Percentiles rank a stretch among this genome's conserved stretches.
Evolutionary conservation across 352 stramenopile genomes (phyloP).

Genomic region (Aphanomyces invadans): DNA sequence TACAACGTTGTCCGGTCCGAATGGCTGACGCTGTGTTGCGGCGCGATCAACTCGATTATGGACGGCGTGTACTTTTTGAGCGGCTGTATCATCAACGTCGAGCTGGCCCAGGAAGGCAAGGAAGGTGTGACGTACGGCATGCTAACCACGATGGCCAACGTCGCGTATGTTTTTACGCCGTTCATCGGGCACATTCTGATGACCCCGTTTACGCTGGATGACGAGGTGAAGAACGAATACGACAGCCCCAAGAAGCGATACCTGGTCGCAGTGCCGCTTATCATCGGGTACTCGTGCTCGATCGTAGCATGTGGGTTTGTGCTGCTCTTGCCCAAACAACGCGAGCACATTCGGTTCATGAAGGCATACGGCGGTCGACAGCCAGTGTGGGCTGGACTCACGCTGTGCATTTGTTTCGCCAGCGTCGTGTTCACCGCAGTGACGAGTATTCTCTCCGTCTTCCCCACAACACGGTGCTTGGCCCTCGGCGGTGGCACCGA

Average conservation of each 20-base stretch:
- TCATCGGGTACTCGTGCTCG: background rate
- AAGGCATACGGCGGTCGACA: background rate
- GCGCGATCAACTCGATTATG: too few relatives aligned
- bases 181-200: background rate
- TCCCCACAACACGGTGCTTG: background rate
- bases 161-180: background rate
- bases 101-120: background rate
- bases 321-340: background rate
- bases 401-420: background rate
- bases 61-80: too few relatives aligned
- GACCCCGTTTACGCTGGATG: background rate
- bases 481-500: background rate
- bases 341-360: conserved; percentile 1
- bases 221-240: background rate
- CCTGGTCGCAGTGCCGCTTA: background rate
- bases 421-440: background rate
- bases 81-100: too few relatives aligned
- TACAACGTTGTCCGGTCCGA: conserved; percentile 2
- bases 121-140: conserved; percentile 5
- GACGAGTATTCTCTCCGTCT: background rate
- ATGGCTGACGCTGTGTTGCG: background rate
- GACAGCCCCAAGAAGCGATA: background rate
- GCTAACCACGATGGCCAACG: background rate
- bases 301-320: background rate
- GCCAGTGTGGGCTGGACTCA: background rate